phyloP scores from a whole-genome alignment of 2,329 filamentous ascomycete genomes.

The Paraphaeosphaeria minitans region DNA sequence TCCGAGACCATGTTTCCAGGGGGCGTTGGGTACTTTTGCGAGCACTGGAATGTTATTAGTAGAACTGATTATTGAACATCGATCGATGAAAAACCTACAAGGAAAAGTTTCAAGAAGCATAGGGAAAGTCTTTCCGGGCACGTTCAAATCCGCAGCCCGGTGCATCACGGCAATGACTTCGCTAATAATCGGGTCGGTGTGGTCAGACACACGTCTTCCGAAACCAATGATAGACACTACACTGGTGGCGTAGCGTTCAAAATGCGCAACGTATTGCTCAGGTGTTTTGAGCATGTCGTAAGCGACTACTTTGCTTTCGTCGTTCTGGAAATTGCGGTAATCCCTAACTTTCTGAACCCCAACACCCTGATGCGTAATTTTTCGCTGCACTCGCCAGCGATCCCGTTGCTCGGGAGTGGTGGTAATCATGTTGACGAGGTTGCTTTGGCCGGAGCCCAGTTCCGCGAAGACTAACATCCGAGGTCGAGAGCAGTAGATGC shows the following conservation, averaged over 20 bases:
- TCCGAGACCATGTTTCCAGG: slow-evolving; percentile 45
- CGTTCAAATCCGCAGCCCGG: slow-evolving; percentile 59
- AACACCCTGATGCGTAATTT: slow-evolving; percentile 44
- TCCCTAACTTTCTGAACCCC: slow-evolving; percentile 57
- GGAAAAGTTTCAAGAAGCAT: slow-evolving; percentile 65
- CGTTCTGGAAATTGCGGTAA: slow-evolving; percentile 64
- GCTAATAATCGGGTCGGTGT: slow-evolving; percentile 62
- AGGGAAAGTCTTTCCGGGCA: slow-evolving; percentile 59
- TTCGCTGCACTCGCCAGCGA: slow-evolving; percentile 38
- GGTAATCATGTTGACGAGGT: slow-evolving; percentile 44
- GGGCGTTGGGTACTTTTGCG: slow-evolving; percentile 36
- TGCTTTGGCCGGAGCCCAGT: slow-evolving; percentile 41
- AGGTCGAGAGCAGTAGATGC: slow-evolving; percentile 58
- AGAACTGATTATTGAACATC: slow-evolving; percentile 46
- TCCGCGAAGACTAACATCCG: slow-evolving; percentile 54
- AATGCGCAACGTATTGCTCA: slow-evolving; percentile 57
- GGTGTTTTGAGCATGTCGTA: slow-evolving; percentile 54
- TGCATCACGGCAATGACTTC: slow-evolving; percentile 65
- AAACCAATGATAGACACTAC: slow-evolving; percentile 63
- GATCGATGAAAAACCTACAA: slow-evolving; percentile 50
- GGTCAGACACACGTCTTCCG: slow-evolving; percentile 57
- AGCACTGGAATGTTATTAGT: slow-evolving; percentile 20
- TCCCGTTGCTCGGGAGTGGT: slow-evolving; percentile 36
- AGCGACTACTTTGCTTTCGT: slow-evolving; percentile 63
- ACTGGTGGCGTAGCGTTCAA: slow-evolving; percentile 60